Evolutionary conservation across 1,284 basidiomycete genomes (phyloP).

Genomic region (Coriolopsis trogii): DNA sequence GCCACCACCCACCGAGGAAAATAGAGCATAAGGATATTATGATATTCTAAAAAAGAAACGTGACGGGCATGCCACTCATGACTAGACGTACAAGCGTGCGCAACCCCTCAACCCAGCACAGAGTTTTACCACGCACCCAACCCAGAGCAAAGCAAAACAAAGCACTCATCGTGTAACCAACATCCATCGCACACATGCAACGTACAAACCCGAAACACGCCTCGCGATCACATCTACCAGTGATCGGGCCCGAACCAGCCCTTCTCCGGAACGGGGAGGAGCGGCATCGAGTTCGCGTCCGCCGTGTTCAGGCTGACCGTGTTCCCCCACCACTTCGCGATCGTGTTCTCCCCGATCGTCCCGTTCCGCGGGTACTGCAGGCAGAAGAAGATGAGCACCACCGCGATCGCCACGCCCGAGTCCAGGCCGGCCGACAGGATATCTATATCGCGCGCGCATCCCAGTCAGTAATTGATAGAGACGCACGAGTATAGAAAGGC

Average conservation of each 20-base stretch:
- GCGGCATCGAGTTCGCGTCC: conserved; percentile 33
- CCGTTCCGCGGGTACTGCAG: conserved; percentile 48
- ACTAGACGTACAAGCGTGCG: no score
- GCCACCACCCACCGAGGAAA: no score
- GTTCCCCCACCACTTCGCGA: conserved; percentile 47
- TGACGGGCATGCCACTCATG: no score
- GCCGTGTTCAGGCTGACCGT: conserved; percentile 38
- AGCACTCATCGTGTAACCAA: no score
- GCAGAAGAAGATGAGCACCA: conserved; percentile 52
- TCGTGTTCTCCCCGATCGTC: conserved; percentile 40
- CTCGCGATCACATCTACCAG: not conserved
- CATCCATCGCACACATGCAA: not conserved
- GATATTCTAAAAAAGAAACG: no score
- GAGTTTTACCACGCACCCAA: no score
- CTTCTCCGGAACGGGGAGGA: conserved; percentile 32
- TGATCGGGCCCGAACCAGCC: conserved; percentile 41
- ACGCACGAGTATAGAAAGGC: not conserved
- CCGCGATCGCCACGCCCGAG: conserved; percentile 46
- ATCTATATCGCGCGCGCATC: conserved; percentile 30
- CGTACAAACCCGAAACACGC: no score
- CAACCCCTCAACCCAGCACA: no score
- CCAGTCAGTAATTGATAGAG: not conserved
- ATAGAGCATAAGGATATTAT: no score
- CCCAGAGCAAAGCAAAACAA: no score
- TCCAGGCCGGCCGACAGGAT: conserved; percentile 56